Evolutionary conservation across 1,284 basidiomycete genomes (phyloP).

Genomic region (Marasmius sp.): DNA sequence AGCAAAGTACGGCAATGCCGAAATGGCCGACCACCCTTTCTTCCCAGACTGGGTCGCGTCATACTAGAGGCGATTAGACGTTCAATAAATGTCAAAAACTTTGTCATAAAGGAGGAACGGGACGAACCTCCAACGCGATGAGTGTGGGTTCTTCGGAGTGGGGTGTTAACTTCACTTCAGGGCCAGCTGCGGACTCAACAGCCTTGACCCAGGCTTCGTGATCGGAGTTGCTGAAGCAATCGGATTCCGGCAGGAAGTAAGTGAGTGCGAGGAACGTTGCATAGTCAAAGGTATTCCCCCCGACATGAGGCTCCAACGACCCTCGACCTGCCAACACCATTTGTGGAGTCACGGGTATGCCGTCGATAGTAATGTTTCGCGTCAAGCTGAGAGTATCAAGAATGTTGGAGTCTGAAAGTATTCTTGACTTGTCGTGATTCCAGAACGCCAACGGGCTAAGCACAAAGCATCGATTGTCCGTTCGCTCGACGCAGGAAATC

Average conservation of each 20-base stretch:
- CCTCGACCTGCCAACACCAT: conserved; percentile 78
- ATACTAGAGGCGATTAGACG: conserved; percentile 39
- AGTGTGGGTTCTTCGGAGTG: conserved; percentile 61
- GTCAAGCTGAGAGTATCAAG: conserved; percentile 53
- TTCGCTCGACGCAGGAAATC: conserved; percentile 50
- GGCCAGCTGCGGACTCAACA: conserved; percentile 46
- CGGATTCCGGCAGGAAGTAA: conserved; percentile 73
- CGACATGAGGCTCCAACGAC: conserved; percentile 47
- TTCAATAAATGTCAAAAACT: neutral
- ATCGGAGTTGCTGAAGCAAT: conserved; percentile 62
- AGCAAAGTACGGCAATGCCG: conserved; percentile 73
- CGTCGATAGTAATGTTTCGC: conserved; percentile 54
- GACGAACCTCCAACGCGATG: conserved; percentile 67
- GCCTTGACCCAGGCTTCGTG: conserved; percentile 64
- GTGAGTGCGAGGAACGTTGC: conserved; percentile 74
- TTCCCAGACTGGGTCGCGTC: conserved; percentile 42
- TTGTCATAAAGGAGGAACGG: neutral
- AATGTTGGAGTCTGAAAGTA: conserved; percentile 57
- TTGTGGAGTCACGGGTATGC: conserved; percentile 61
- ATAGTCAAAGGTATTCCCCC: conserved; percentile 51
- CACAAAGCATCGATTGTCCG: conserved; percentile 58
- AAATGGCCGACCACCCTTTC: conserved; percentile 58
- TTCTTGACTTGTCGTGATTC: conserved; percentile 54
- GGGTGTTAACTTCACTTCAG: conserved; percentile 42
- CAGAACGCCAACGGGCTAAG: conserved; percentile 77